Evolutionary conservation across 2,329 filamentous ascomycete genomes (phyloP), one percentile per base, ranked within the genome.

Genomic region (Tolypocladium inflatum): DNA sequence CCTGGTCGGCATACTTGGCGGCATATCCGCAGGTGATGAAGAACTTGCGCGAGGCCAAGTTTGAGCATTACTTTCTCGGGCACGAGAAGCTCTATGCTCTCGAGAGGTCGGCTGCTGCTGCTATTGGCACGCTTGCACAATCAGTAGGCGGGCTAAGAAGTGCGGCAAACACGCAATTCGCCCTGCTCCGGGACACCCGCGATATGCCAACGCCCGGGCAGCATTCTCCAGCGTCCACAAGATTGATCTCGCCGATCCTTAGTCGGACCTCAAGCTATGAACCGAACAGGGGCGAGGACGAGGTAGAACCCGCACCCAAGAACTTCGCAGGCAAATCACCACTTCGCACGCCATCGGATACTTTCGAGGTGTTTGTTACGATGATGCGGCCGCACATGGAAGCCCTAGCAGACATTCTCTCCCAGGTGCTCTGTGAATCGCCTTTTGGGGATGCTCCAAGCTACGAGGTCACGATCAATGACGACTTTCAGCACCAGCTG

Each of bases 371-470:
- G 5, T 97, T 96, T 70, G 94, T 96, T 57, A 77, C 80, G n/a
- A 84, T 91, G 64, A 77, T 96, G 33, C 91, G 90, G 0, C 91
- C 91, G 3, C 91, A 91, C 0, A 95, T 96, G 86, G 92, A 94
- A 71, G 94, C 90, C 0, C 76, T 97, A 19, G 89, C 90, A 2
- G 91, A 88, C 64, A 96, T 91, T 0, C 74, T 96, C 50, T 89
- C 89, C 38, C 86, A 91, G 65, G 89, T 95, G 15, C 82, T 97
- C 8, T 85, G 88, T 55, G 90, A 95, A 61, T 80, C 93, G 1
- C 90, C 91, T 0, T 96, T 93, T 70, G 83, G 57, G 2, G 55
- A 58, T 4, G 45, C 56, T 6, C 57, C 59, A 0, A 43, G 56
- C 35, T 55, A 60, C n/a, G 60, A 54, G 87, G 95, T 61, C 80